phyloP scores from a whole-genome alignment of 306 rosid genomes.

The Pyrus betulifolia region DNA sequence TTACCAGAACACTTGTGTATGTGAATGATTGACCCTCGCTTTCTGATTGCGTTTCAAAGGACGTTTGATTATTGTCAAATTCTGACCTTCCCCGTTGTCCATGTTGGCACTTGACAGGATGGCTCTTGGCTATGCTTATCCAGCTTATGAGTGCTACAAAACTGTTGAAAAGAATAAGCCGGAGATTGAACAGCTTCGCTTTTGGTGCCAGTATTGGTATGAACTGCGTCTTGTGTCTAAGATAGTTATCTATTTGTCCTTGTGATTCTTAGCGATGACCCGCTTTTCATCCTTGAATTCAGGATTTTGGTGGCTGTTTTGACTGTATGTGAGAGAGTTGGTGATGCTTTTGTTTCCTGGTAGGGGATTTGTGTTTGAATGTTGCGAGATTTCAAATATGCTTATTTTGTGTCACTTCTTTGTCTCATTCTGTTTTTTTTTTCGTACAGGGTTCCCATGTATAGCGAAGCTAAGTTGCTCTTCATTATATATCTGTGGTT shows the following conservation, averaged over 20 bases:
- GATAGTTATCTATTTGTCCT: not conserved
- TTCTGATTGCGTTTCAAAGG: not conserved
- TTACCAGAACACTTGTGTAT: conserved; percentile 83
- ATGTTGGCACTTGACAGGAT: conserved; percentile 52
- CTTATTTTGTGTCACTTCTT: not conserved
- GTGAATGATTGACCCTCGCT: conserved; percentile 15
- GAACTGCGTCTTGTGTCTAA: not conserved
- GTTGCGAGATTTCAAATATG: conserved; percentile 9
- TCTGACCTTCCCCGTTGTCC: not conserved
- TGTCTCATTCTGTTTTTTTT: not conserved
- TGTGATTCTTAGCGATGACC: not conserved
- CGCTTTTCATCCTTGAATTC: conserved; percentile 11
- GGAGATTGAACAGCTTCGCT: conserved; percentile 76
- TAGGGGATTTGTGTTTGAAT: conserved; percentile 26
- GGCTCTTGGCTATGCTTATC: conserved; percentile 88
- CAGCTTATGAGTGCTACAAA: conserved; percentile 92
- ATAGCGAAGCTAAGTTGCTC: conserved; percentile 87
- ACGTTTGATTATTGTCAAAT: not conserved
- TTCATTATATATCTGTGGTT: conserved; percentile 87
- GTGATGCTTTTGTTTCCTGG: conserved; percentile 88
- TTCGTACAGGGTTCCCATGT: conserved; percentile 87
- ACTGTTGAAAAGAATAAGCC: conserved; percentile 73
- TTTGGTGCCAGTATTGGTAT: conserved; percentile 97
- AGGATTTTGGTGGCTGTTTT: conserved; percentile 92
- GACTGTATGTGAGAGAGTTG: conserved; percentile 72